Base-by-base conservation (phyloP, 192 early-diverging fungal genomes). In the Phlyctochytrium bullatum region DNA sequence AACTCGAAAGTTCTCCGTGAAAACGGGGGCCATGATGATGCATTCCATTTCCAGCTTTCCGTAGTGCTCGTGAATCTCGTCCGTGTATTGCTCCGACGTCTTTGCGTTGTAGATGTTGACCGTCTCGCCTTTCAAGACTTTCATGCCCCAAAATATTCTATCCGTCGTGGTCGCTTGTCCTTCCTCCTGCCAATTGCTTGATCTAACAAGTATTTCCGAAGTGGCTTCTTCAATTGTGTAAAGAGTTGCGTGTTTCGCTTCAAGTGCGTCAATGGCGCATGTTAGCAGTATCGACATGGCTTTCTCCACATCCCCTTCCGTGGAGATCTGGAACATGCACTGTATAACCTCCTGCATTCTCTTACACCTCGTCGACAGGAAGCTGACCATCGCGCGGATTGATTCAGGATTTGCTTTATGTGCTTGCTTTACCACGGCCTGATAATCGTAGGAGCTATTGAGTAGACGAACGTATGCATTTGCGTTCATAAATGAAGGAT, bases 391-490 rank as follows among this genome's bases (percentile, higher is more conserved):
- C 0, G 54, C 57, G 10, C 65, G 57, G 14, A 67, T 63, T 12
- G 64, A 50, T 3, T 67, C 73, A 14, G 73, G 61, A 23, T 40
- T 65, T 23, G 57, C 36, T 30, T 56, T 59, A 12, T 65, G 30
- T 2, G 73, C 35, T 36, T 80, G 76, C 61, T 64, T 73, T n/a
- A 69, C 52, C n/a, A 80, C 28, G 2, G 67, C 51, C 27, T 68
- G 20, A 14, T 59, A 51, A 60, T 74, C 61, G 54, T 64, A 68
- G 6, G 14, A 33, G 27, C 61, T 68, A 65, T 78, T 73, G 2
- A 83, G 68, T 24, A 83, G 82, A 66, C 78, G 78, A 52, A 76
- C 69, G 65, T 83, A 83, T 2, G 76, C 34, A 59, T 78, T 79
- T 0, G 71, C 32, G 56, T 78, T 81, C 27, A 71, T 29, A 23